Percentiles rank a stretch among this genome's conserved stretches.
Evolutionary conservation across 257 asterid genomes (phyloP).

Genomic region (Nyctanthes arbortristis): DNA sequence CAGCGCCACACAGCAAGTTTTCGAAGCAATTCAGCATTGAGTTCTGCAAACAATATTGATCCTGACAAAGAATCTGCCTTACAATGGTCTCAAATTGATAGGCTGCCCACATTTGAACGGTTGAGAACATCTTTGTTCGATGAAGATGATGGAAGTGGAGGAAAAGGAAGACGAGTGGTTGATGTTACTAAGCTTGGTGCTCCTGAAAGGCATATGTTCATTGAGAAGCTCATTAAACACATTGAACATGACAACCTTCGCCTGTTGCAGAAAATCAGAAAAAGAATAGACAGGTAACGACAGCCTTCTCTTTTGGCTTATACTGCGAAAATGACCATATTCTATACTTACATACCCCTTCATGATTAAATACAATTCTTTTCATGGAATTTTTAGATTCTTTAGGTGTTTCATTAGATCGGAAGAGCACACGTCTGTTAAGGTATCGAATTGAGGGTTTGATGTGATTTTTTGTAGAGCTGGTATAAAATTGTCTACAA

Average conservation of each 20-base stretch:
- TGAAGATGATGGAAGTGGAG: conserved; percentile 16
- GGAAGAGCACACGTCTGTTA: too few relatives aligned
- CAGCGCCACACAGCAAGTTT: conserved; percentile 29
- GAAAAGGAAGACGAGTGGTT: conserved; percentile 32
- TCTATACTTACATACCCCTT: background rate
- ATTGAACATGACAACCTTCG: conserved; percentile 47
- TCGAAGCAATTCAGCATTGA: conserved; percentile 26
- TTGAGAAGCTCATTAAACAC: conserved; percentile 49
- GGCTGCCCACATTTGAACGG: conserved; percentile 46
- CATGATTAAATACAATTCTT: background rate
- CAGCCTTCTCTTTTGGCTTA: background rate
- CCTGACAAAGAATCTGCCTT: conserved; percentile 34
- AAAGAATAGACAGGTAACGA: conserved; percentile 46
- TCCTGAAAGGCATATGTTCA: conserved; percentile 41
- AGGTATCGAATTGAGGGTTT: background rate
- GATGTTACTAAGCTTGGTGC: conserved; percentile 53
- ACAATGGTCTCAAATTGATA: conserved; percentile 42
- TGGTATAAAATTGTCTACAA: conserved; percentile 29
- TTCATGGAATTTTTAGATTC: background rate
- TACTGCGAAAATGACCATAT: background rate
- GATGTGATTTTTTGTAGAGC: conserved; percentile 27
- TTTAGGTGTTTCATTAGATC: background rate
- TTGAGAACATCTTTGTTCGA: conserved; percentile 44
- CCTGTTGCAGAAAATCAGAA: conserved; percentile 48
- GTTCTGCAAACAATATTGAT: conserved; percentile 25